phyloP scores from a whole-genome alignment of 768 basidiomycete genomes.

The Sistotremastrum suecicum region DNA sequence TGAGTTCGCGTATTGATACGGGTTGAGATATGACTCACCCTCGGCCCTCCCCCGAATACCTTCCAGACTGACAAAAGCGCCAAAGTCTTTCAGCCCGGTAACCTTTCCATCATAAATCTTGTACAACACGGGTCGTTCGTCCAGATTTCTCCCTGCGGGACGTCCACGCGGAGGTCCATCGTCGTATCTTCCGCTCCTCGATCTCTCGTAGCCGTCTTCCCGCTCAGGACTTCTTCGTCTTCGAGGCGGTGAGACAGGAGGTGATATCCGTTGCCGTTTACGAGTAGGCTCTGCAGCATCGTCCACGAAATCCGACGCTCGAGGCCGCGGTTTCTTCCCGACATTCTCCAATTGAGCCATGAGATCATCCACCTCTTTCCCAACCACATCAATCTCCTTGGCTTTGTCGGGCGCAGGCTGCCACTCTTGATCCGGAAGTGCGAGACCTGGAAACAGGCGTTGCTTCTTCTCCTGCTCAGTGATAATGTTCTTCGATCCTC shows the following conservation, averaged over 20 bases:
- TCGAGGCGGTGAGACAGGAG: constrained; percentile 21
- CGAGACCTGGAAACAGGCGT: constrained; percentile 83
- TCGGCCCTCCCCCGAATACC: constrained; percentile 77
- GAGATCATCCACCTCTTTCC: constrained; percentile 83
- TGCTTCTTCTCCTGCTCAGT: constrained; percentile 64
- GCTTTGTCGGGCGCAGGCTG: constrained; percentile 41
- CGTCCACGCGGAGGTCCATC: constrained; percentile 20
- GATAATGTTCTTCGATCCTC: constrained; percentile 13
- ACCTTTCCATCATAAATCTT: constrained; percentile 91
- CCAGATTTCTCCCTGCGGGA: constrained; percentile 23
- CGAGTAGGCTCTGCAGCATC: constrained; percentile 22
- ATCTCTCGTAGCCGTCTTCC: constrained; percentile 29
- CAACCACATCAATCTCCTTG: constrained; percentile 42
- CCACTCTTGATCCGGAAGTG: constrained; percentile 63
- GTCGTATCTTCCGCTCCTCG: constrained; percentile 21
- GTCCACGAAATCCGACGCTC: constrained; percentile 18
- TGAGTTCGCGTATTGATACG: background rate
- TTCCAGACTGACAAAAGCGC: constrained; percentile 85
- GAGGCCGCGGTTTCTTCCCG: constrained; percentile 43
- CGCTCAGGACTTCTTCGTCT: constrained; percentile 42
- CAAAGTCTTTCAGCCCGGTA: constrained; percentile 83
- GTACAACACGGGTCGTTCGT: constrained; percentile 79
- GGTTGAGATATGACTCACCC: constrained; percentile 39
- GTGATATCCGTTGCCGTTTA: constrained; percentile 46
- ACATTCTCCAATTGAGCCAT: constrained; percentile 62